Evolutionary conservation across 768 basidiomycete genomes (phyloP).

Genomic region (Strobilomyces dryophilus): DNA sequence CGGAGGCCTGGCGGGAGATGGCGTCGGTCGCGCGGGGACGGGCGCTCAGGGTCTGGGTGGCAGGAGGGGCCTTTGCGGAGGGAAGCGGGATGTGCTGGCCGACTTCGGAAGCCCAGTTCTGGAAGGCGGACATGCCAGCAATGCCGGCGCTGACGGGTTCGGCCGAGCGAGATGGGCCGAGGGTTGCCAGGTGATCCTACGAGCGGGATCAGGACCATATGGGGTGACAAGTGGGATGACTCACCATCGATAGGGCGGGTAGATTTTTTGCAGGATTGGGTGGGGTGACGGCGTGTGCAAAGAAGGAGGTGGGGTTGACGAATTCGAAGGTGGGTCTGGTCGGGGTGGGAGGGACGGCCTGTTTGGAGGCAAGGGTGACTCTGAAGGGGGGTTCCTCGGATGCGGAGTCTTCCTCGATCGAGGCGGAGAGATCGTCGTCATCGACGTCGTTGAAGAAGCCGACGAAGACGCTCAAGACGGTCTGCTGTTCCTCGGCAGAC

Average conservation of each 20-base stretch:
- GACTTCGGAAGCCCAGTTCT: constrained; percentile 31
- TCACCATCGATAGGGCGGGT: constrained; percentile 30
- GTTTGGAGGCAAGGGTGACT: constrained; percentile 5
- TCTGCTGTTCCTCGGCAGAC: constrained; percentile 30
- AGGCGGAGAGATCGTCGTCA: constrained; percentile 15
- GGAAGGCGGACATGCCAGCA: constrained; percentile 21
- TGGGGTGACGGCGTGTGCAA: constrained; percentile 17
- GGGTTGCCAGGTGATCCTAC: constrained; percentile 29
- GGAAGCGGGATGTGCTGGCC: constrained; percentile 18
- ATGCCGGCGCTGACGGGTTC: constrained; percentile 13
- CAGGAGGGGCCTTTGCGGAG: constrained; percentile 5
- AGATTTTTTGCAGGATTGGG: constrained; percentile 24
- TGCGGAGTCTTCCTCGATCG: constrained; percentile 17
- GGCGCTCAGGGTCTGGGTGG: constrained; percentile 12
- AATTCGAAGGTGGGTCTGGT: constrained; percentile 21
- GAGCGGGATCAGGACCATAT: not conserved
- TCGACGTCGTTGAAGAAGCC: constrained; percentile 30
- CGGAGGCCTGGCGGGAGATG: constrained; percentile 29
- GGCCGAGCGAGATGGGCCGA: constrained; percentile 24
- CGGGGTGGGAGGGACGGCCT: constrained; percentile 19
- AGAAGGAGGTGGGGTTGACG: constrained; percentile 28
- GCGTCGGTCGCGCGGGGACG: constrained; percentile 27
- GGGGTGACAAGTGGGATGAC: not conserved
- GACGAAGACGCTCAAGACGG: constrained; percentile 27
- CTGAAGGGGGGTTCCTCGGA: constrained; percentile 16